Base-by-base conservation (phyloP, 2,329 filamentous ascomycete genomes). In the Salinomyces thailandicus region DNA sequence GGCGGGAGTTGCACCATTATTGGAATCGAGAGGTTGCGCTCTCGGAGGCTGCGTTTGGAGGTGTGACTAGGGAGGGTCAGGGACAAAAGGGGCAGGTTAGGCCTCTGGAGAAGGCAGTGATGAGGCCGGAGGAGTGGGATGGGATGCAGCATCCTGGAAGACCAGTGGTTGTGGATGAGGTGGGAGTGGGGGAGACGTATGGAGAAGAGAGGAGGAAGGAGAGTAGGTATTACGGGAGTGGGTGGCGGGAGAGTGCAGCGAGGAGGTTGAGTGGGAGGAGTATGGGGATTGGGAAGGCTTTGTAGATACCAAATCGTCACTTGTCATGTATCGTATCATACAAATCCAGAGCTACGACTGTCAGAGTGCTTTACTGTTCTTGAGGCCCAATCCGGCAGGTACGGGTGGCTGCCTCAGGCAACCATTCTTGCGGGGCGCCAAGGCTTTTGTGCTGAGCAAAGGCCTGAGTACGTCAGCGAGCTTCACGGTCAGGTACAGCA, bases 1-100 rank as follows among this genome's bases (percentile, higher is more conserved):
- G 38, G 3, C 38, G 39, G n/a, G 31, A 38, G 2, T 45, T 36
- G 20, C 20, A 37, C 13, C 22, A 35, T 2, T 45, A 37, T 4
- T 26, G 22, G 22, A 26, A 26, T n/a, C 22, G 22, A 9, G 22
- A 26, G 22, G 22, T 26, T n/a, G 9, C 22, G 2, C 22, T 26
- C n/a, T 8, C 22, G 22, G 22, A 26, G 22, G 22, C 26, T 36
- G 22, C 9, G 2, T 26, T 26, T 26, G 22, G 22, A 26, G 22
- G 22, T 14, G 34, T 13, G 34, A 7, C 13, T 30, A 11, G 36
- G 16, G 20, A 35, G 33, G 20, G 15, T 5, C 12, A 12, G 3
- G 18, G 15, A 8, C 17, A 9, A 13, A 12, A n/a, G 18, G 18
- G 13, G 14, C 8, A 4, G 3, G 5, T 31, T 11, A n/a, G n/a